These are phyloP conservation scores for Blastobotrys buckinghamii DNA, from an alignment of 1,139 yeast species.

Conservation along the genomic window DNA sequence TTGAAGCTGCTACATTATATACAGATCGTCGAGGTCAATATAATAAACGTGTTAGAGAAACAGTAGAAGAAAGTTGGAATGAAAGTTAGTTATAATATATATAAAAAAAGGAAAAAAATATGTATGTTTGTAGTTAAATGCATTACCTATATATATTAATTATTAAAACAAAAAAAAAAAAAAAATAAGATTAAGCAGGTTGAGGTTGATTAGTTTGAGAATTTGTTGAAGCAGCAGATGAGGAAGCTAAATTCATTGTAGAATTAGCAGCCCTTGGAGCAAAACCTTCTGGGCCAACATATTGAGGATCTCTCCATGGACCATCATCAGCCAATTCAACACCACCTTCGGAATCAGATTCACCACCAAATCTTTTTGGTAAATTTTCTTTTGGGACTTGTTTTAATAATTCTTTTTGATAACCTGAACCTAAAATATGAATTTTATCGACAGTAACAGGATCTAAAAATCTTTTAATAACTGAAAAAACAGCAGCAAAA, in stretches of 20 bases:
- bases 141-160: neutral
- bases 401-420: constrained; percentile 74
- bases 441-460: constrained; percentile 98
- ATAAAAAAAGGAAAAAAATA: neutral
- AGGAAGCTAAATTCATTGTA: neutral
- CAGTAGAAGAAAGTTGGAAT: constrained; percentile 60
- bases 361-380: constrained; percentile 88
- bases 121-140: no score
- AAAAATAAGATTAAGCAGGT: constrained; percentile 1
- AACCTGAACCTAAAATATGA: constrained; percentile 74
- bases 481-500: constrained; percentile 84
- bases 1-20: constrained; percentile 93
- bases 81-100: constrained; percentile 16
- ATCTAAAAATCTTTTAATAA: constrained; percentile 90
- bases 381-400: constrained; percentile 92
- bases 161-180: neutral
- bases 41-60: constrained; percentile 82
- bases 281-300: constrained; percentile 43
- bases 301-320: constrained; percentile 92
- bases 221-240: constrained; percentile 7
- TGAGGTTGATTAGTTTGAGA: constrained; percentile 9
- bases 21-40: constrained; percentile 94
- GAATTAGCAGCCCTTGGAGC: constrained; percentile 25
- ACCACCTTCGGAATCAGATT: constrained; percentile 64
- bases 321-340: constrained; percentile 86